Conservation (phyloP, 345 rosid genomes). For the Dipteronia sinensis region DNA sequence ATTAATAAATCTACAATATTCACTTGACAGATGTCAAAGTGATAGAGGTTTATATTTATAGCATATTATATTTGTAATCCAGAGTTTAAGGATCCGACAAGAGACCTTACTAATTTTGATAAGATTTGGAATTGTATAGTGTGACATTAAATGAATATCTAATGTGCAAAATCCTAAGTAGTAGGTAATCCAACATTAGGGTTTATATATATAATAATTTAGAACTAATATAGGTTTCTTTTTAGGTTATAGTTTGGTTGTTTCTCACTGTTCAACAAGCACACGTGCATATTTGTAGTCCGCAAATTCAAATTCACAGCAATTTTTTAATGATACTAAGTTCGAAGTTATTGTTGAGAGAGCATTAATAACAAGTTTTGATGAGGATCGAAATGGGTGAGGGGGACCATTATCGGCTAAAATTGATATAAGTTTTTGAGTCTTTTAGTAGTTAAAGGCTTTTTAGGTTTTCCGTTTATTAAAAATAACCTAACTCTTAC, state of each 20-base stretch:
- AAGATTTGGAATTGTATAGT: slow-evolving; percentile 2
- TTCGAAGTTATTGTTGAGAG: slow-evolving; percentile 42
- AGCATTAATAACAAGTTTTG: neutral
- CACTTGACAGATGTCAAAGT: neutral
- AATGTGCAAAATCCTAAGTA: neutral
- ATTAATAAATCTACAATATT: neutral
- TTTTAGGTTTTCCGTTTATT: slow-evolving; percentile 19
- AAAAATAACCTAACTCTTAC: slow-evolving; percentile 27
- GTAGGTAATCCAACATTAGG: slow-evolving; percentile 34
- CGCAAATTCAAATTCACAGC: slow-evolving; percentile 40
- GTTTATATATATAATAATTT: slow-evolving; percentile 4
- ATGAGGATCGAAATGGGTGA: neutral
- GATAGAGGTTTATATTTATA: neutral
- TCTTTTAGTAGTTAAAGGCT: neutral
- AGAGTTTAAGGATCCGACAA: slow-evolving; percentile 11
- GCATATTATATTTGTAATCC: neutral
- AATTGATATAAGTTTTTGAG: slow-evolving; percentile 22
- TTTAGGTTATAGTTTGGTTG: slow-evolving; percentile 38
- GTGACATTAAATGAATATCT: slow-evolving; percentile 4
- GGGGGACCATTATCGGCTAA: slow-evolving; percentile 37
- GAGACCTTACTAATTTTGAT: neutral
- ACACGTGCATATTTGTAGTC: slow-evolving; percentile 48
- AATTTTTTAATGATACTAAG: slow-evolving; percentile 22
- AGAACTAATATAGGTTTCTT: slow-evolving; percentile 19
- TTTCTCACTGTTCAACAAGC: slow-evolving; percentile 21